Base-by-base conservation (phyloP, 495 filamentous ascomycete species). In the Tuber aestivum region DNA sequence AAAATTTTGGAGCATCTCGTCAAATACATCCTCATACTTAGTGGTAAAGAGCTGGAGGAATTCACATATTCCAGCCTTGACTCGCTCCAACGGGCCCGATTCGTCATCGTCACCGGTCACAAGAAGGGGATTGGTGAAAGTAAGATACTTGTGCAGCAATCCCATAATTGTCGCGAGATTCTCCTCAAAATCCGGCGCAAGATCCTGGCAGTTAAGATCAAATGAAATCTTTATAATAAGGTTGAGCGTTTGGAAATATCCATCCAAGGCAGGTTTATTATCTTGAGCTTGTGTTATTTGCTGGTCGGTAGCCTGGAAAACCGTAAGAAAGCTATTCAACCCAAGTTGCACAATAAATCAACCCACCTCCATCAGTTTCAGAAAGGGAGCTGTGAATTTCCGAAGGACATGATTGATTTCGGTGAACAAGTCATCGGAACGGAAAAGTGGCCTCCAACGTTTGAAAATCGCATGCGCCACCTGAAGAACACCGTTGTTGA, bases 401-500 rank as follows among this genome's bases (percentile, higher is more conserved):
- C 84, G 84, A 41, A 98, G 88, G 61, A 99, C 96, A 83, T 98
- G 96, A 83, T 95, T 93, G 83, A 99, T 94, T 83, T 99, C 96
- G 10, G 88, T 91, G 84, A 93, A 98, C 16, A 99, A 88, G 14
- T 89, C 92, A 83, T 98, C 94, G 68, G 94, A 97, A 61, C 92
- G 89, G 85, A 95, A 97, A 18, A 98, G 86, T 35, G 95, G 96
- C 73, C 94, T 88, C 96, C 96, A 99, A 76, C 95, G 87, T 84
- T 91, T 93, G 87, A 98, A 99, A 80, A 99, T 97, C 8, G 95
- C 97, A 85, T 99, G 96, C 69, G 96, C 96, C 65, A 99, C 96
- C 85, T 95, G 92, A 74, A 99, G 86, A 18, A 99, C 94, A 76
- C 96, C 96, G 83, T 93, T 94, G 84, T 97, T 98, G 81, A 91